Evolutionary conservation across 495 filamentous ascomycete species (phyloP), one percentile per base, ranked within the genome.

Genomic region (Zalerion maritima): DNA sequence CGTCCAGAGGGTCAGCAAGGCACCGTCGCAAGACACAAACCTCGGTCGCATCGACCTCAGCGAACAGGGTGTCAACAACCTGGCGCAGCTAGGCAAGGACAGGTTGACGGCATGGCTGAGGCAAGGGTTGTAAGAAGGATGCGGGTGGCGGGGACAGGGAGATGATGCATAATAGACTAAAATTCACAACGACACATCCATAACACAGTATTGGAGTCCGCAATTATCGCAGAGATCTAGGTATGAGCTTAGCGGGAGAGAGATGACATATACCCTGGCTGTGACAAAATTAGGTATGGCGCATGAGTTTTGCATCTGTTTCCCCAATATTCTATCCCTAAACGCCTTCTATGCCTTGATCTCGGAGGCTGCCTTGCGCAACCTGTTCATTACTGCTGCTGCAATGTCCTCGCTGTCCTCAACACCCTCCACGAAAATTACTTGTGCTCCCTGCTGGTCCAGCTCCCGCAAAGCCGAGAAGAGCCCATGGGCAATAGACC

Each of bases 341-440:
- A 12, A 5, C 10, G 22, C 34, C 21, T 15, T 46, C 48, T 62
- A 65, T 32, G 43, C 36, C 38, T 46, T 57, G 42, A 61, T 75
- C 47, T 50, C 55, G 26, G 60, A 61, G 11, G 89, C 85, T 19
- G 87, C 87, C 57, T 96, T 96, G 26, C 89, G 60, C 5, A 96
- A 55, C 39, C 87, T 63, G 46, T 97, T 97, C 91, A 97, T 96
- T 24, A 97, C 74, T 6, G 89, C 91, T 11, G 84, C 79, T n/a
- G 84, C 82, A 32, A 86, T 71, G 44, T 82, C 77, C 21, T 75
- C 76, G 22, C 79, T 71, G 41, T 89, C 86, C 20, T 69, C 58
- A 23, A 94, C 78, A 6, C 87, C 86, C 49, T 99, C 89, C 3
- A 96, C 82, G 42, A 82, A 78, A 35, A 99, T 96, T 5, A 81